Base-by-base conservation (phyloP, 192 early-diverging fungal species). In the Backusella tuberculispora region DNA sequence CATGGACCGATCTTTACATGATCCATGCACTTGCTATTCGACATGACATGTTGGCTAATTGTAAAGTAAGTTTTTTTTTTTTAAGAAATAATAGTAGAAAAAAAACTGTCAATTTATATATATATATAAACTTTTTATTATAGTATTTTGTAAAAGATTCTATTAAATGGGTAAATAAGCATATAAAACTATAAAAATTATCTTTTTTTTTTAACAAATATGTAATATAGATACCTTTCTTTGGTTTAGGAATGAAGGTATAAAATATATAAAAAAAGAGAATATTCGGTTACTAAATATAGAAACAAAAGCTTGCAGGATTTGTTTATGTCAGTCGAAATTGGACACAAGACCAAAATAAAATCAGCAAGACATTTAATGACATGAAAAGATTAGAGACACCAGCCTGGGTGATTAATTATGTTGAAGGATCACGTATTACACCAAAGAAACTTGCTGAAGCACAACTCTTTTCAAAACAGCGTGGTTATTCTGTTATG, bases 101-200 rank as follows among this genome's bases (percentile, higher is more conserved):
- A 42, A 6, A 0, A 41, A 34, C 7, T 19, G 40, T 63, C 24
- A 71, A 45, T 68, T 7, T 12, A 12, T 21, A 21, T 8, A 8
- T 21, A 50, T 50, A 6, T 42, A 42, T 43, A 44, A 71, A 45
- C 17, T 24, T 37, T 15, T 43, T 37, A 29, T 53, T 48, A 0
- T 80, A 88, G 85, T 88, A 88, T 74, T 88, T 88, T 84, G 83
- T 85, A 29, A 88, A 88, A 74, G 87, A 88, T 74, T 88, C 87
- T 6, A 50, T 88, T 12, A 88, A 88, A 85, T 88, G 78, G 69
- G 87, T 86, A 74, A 78, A 81, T 34, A 29, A 24, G 17, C 6
- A 24, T 17, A 47, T 5, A 44, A 15, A 56, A 50, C 47, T 37
- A 53, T 45, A 65, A n/a, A 37, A 63, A 42, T 26, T 7, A 29